Percentiles rank a stretch among this genome's conserved stretches.
These are phyloP conservation scores for Suhomyces ambrosiae DNA, from an alignment of 1,139 yeast species.

Conservation along the genomic window DNA sequence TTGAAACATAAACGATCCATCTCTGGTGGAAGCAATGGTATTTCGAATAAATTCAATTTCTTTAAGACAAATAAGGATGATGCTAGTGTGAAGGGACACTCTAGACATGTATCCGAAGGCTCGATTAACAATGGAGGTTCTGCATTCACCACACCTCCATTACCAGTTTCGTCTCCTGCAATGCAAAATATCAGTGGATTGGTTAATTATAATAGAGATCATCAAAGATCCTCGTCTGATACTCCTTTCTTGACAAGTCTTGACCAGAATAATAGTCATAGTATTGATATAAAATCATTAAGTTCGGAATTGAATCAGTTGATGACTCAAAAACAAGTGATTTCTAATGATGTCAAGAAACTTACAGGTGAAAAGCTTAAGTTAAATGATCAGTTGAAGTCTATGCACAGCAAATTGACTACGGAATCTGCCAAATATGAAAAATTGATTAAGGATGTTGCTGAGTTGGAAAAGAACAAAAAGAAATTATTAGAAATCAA, in stretches of 20 bases:
- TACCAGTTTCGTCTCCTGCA: constrained; percentile 31
- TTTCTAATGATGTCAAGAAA: constrained; percentile 34
- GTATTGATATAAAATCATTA: constrained; percentile 36
- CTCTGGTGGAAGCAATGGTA: constrained; percentile 38
- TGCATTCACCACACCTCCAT: constrained; percentile 50
- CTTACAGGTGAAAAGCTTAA: constrained; percentile 33
- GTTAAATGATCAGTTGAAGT: constrained; percentile 30
- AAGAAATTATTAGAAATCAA: constrained; percentile 27
- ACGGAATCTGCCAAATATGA: constrained; percentile 26
- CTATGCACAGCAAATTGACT: constrained; percentile 12
- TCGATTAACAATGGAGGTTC: constrained; percentile 34
- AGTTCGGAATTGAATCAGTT: constrained; percentile 47
- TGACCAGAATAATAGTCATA: constrained; percentile 14
- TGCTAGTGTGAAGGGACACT: constrained; percentile 25
- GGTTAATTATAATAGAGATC: constrained; percentile 21
- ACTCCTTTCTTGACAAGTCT: constrained; percentile 28
- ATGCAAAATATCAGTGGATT: constrained; percentile 10
- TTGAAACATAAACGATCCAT: constrained; percentile 46
- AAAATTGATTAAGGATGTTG: constrained; percentile 31
- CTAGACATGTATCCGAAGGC: constrained; percentile 48
- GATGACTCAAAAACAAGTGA: constrained; percentile 27
- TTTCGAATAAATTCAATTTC: constrained; percentile 35
- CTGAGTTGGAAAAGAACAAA: constrained; percentile 31
- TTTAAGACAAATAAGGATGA: constrained; percentile 32
- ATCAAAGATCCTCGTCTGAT: constrained; percentile 44